phyloP scores from a whole-genome alignment of 805 yeast genomes.

The Soucietia sequanensis region DNA sequence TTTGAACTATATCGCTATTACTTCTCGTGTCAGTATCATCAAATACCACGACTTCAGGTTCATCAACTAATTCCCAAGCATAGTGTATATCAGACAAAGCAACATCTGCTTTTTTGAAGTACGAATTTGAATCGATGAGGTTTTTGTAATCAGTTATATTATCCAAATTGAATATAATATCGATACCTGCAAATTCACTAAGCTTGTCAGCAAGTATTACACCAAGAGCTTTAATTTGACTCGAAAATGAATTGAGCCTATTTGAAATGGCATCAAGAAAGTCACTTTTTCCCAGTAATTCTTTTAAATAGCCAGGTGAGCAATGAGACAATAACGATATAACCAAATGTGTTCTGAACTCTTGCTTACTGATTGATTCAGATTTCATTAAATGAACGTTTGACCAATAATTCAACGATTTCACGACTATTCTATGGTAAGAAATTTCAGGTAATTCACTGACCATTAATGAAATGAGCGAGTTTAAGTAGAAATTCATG shows the following conservation, averaged over 20 bases:
- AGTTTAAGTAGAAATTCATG: constrained; percentile 12
- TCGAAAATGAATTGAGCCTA: constrained; percentile 50
- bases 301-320: constrained; percentile 13
- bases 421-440: constrained; percentile 4
- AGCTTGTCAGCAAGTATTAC: constrained; percentile 56
- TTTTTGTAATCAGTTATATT: constrained; percentile 25
- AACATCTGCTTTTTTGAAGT: background rate
- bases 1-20: background rate
- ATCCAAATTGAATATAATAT: constrained; percentile 32
- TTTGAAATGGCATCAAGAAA: constrained; percentile 55
- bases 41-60: constrained; percentile 11
- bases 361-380: constrained; percentile 45
- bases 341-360: constrained; percentile 46
- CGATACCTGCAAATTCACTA: constrained; percentile 29
- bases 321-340: constrained; percentile 31
- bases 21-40: too few species aligned
- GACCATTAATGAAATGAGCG: constrained; percentile 14
- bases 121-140: constrained; percentile 8
- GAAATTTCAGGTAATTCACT: constrained; percentile 2
- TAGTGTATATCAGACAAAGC: background rate
- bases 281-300: constrained; percentile 29
- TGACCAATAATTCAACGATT: constrained; percentile 17
- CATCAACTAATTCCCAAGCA: constrained; percentile 19
- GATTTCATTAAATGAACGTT: constrained; percentile 32
- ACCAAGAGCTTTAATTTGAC: constrained; percentile 49